A percentile compares a stretch with the other conserved stretches of the same genome.
Conservation (phyloP, 331 rosid species). For the Quercus lobata region DNA sequence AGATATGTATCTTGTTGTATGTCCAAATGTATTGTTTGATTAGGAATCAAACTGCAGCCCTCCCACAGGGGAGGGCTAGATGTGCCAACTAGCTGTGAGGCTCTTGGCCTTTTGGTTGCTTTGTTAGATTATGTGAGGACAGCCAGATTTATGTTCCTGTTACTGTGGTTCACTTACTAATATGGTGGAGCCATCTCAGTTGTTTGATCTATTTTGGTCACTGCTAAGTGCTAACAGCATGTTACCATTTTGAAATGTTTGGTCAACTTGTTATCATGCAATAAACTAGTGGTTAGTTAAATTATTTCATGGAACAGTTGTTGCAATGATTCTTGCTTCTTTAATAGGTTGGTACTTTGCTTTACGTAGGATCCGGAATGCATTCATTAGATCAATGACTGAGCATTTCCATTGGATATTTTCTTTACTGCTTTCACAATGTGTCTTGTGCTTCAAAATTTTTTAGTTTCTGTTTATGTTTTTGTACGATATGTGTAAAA, state of each 20-base stretch:
- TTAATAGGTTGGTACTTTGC: neutral
- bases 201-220: neutral
- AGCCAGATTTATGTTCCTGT: neutral
- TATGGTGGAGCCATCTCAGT: neutral
- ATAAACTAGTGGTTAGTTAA: neutral
- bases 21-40: neutral
- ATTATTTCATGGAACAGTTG: neutral
- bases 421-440: neutral
- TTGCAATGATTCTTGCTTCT: neutral
- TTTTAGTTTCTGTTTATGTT: neutral
- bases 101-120: neutral
- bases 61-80: too few relatives aligned
- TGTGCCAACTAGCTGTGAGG: too few relatives aligned
- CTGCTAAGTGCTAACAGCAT: neutral
- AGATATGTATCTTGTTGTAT: too few relatives aligned
- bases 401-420: neutral
- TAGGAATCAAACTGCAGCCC: too few relatives aligned
- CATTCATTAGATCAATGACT: neutral
- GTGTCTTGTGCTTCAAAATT: neutral
- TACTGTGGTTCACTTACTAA: neutral
- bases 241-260: neutral
- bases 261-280: neutral
- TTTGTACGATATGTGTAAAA: neutral
- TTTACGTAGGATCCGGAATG: neutral
- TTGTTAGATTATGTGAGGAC: neutral